Conservation (phyloP, 176 grass and related monocot genomes). For the Carex cristatella region DNA sequence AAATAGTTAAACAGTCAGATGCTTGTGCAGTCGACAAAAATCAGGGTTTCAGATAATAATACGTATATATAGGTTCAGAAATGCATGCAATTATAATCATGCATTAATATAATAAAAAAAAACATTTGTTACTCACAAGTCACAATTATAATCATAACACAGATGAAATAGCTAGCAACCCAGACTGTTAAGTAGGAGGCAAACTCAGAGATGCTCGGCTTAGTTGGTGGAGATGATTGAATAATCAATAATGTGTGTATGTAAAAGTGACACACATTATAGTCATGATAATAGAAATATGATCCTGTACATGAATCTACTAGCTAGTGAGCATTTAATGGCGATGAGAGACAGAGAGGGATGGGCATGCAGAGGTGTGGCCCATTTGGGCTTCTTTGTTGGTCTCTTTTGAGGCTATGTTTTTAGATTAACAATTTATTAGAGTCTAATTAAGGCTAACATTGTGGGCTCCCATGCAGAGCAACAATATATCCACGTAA, state of each 20-base stretch:
- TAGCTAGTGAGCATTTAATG: slow-evolving; percentile 1
- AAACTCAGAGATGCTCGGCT: slow-evolving; percentile 13
- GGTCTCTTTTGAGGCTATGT: background rate
- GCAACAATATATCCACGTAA: background rate
- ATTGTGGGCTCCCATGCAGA: slow-evolving; percentile 1
- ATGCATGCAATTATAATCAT: background rate
- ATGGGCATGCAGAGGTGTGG: background rate
- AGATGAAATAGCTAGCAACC: background rate
- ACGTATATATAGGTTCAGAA: background rate
- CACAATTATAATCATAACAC: background rate
- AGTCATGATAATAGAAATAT: background rate
- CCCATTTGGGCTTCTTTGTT: slow-evolving; percentile 7
- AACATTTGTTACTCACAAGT: background rate
- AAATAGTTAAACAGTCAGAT: too few relatives aligned
- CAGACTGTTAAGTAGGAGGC: background rate
- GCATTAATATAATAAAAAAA: background rate
- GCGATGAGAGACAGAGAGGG: background rate
- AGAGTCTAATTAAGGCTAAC: background rate
- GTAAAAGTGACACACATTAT: background rate
- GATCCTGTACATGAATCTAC: background rate
- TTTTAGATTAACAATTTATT: background rate
- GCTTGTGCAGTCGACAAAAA: too few relatives aligned
- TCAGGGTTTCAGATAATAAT: too few relatives aligned
- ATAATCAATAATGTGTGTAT: too few relatives aligned
- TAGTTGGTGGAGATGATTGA: slow-evolving; percentile 2